Base-by-base conservation (phyloP, 345 rosid genomes). In the Populus euphratica region DNA sequence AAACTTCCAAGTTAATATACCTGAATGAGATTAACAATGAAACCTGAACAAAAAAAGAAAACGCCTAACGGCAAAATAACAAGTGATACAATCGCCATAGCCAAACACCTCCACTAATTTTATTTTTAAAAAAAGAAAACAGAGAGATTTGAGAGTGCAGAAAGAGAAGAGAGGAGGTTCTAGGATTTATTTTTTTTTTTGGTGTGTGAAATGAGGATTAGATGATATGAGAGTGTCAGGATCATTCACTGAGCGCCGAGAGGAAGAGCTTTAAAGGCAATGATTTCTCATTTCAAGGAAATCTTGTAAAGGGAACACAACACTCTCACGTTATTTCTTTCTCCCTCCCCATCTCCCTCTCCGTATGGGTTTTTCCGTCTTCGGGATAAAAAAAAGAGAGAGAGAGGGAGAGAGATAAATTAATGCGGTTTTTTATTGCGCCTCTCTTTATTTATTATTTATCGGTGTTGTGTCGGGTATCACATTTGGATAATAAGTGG, bases 1-100 rank as follows among this genome's bases (percentile, higher is more conserved):
- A 59, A n/a, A n/a, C 12, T 59, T 59, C 29, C 13, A n/a, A 9
- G 29, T 23, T 23, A n/a, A n/a, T n/a, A 59, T 36, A 81, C 84
- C 81, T 81, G 84, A 39, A 78, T 8, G 69, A 81, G 31, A 74
- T 81, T 81, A 35, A 81, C 29, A 23, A 74, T 71, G 11, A 81
- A 54, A 36, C 84, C 84, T 14, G 84, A 81, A 6, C 71, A 39
- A 75, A 81, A 81, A 68, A 81, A 81, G 52, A 81, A 62, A 74
- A 81, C 68, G 18, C 84, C 84, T 31, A 81, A 9, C 2, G 84
- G 84, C 41, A 81, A 47, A 70, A 81, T 47, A 31, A 81, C 72
- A 63, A 59, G 78, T 8, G 77, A 81, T 39, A 69, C 47, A 74
- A 81, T 74, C 76, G 67, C 78, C 81, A 81, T 81, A 8, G 3